Base-by-base conservation (phyloP, 2,329 filamentous ascomycete species). In the Aspergillus carbonarius region DNA sequence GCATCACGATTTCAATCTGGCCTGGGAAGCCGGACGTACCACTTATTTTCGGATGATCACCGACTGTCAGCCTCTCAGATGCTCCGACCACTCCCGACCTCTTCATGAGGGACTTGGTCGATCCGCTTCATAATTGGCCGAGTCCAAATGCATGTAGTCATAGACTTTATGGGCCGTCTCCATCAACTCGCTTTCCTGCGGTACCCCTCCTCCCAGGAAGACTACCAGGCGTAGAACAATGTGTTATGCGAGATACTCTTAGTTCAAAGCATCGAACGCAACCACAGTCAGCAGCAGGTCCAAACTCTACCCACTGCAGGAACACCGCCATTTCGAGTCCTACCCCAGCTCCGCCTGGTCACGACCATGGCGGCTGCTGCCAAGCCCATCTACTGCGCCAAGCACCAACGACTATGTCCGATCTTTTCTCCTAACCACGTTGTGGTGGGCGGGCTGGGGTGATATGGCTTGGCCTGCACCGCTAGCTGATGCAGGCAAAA, bases 401-500 rank as follows among this genome's bases (percentile, higher is more conserved):
- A 67, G 64, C 40, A 50, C 53, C 60, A 56, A 55, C 51, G 56
- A 55, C 48, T 50, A 30, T 55, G 44, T 56, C 49, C 59, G 60
- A 60, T 60, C 58, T 59, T 60, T 52, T 58, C 54, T 57, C 56
- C 62, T 62, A 57, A 50, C 65, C 65, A 67, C 63, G 65, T 67
- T 67, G 60, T 60, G 52, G 57, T 57, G 42, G 53, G 59, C 57
- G 46, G 51, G 37, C 46, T 59, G 55, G 44, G 53, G 56, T 59
- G 46, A 49, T 44, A 58, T 32, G 56, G 47, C 57, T 55, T 56
- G 56, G 48, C 42, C 61, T 52, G 51, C 51, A 42, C 35, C 30
- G 27, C 40, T 42, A 44, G 51, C 51, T 44, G 37, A 42, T 40
- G 51, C 51, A 30, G 51, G 51, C 17, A 54, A 54, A 30, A 10